Base-by-base conservation (phyloP, 2,329 filamentous ascomycete genomes). In the Ophiocordyceps camponoti-leonardi region DNA sequence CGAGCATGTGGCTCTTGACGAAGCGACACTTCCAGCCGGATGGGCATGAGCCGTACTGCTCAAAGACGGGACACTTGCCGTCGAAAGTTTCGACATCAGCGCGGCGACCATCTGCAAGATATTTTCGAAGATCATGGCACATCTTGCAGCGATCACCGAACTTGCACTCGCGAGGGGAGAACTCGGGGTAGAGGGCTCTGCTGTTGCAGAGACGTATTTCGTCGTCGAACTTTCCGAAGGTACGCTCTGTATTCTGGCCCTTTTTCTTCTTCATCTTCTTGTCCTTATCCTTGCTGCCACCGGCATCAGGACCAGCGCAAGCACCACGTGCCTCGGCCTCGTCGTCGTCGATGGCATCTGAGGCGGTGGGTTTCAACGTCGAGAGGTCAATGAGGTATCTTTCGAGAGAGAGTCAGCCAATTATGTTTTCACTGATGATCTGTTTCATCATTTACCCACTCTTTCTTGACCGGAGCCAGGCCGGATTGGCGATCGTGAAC, bases 1-100 rank as follows among this genome's bases (percentile, higher is more conserved):
- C 90, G 50, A 79, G 72, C 54, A 86, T 92, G 63, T 98, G 92
- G 50, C 86, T 93, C 50, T 75, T 75, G 31, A 86, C 83, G 57
- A 95, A 94, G 20, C 90, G 82, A 60, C 92, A 98, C 60, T 90
- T 94, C 88, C 90, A 98, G 6, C 92, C 92, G 14, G 82, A 77
- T 43, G 76, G 73, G 55, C 92, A 98, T 49, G 71, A 77, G 13
- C 88, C 88, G 51, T 81, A 76, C 16, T 70, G 68, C 52, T 85
- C 80, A 61, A 79, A 95, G 10, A 94, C 74, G 1, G 88, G 90
- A 57, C 92, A 98, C 49, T 81, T 70, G 7, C 85, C 83, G 40
- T 71, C 72, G 55, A 94, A 82, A 0, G 83, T 86, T 6, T 73
- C 72, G 37, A 95, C 69, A 56, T 96, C 86, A 49, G 77, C 77